phyloP scores from a whole-genome alignment of 1,139 yeast genomes.

The Geotrichum siamense region DNA sequence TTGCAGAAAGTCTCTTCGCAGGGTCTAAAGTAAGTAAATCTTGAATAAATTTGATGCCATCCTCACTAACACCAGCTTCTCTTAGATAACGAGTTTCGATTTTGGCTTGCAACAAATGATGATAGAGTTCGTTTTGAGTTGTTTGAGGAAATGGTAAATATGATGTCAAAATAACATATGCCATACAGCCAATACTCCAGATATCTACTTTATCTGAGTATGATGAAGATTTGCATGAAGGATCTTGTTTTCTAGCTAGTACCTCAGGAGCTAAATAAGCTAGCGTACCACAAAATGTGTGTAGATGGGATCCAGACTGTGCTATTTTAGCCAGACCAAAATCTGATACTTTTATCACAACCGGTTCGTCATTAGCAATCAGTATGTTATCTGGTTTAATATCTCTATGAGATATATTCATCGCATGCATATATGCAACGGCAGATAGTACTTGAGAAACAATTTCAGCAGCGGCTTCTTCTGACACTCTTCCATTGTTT shows the following conservation, averaged over 20 bases:
- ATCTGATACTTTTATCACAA: slow-evolving; percentile 81
- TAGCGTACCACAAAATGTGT: slow-evolving; percentile 83
- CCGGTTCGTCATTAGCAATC: slow-evolving; percentile 87
- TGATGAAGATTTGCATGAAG: slow-evolving; percentile 17
- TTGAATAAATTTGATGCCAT: slow-evolving; percentile 60
- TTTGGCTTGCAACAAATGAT: slow-evolving; percentile 66
- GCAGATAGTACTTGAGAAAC: slow-evolving; percentile 79
- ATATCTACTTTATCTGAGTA: slow-evolving; percentile 88
- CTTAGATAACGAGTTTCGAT: slow-evolving; percentile 74
- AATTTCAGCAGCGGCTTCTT: slow-evolving; percentile 80
- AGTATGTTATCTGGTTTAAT: slow-evolving; percentile 81
- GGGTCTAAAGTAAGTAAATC: slow-evolving; percentile 72
- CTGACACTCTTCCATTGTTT: slow-evolving; percentile 85
- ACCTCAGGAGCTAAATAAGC: slow-evolving; percentile 96
- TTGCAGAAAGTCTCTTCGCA: slow-evolving; percentile 58
- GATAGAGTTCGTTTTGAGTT: slow-evolving; percentile 78
- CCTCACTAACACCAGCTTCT: slow-evolving; percentile 56
- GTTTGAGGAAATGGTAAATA: slow-evolving; percentile 91
- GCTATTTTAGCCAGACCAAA: slow-evolving; percentile 84
- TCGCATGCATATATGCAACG: slow-evolving; percentile 73
- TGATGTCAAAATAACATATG: slow-evolving; percentile 82
- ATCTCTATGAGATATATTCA: slow-evolving; percentile 91
- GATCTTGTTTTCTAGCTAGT: slow-evolving; percentile 38
- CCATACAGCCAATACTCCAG: slow-evolving; percentile 92
- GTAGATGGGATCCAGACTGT: slow-evolving; percentile 69